Evolutionary conservation across 2,329 filamentous ascomycete genomes (phyloP), one percentile per base, ranked within the genome.

Genomic region (Aureobasidium sp.): DNA sequence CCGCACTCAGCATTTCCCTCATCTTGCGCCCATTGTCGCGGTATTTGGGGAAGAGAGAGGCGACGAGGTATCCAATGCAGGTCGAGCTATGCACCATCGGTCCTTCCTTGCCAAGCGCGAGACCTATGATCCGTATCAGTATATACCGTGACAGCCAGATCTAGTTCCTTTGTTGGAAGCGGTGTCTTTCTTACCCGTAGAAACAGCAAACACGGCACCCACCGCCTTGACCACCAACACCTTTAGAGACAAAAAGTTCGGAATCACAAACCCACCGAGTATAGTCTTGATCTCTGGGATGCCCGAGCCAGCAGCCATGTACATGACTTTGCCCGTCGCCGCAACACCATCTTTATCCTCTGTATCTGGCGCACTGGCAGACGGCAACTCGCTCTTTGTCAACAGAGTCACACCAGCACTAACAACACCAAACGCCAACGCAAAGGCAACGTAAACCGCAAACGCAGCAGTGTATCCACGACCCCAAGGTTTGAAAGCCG

Each of bases 201-300:
- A 77, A 1, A 86, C 83, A 0, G 82, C 82, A 65, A 85, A 84
- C 6, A 81, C 73, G 2, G 82, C 79, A 12, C 83, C 83, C n/a
- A 84, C 73, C 1, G 79, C 82, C 73, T 85, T 85, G 62, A 84
- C 78, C 15, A 80, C 55, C 3, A 86, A 72, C 7, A 83, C 81
- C 63, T 80, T 81, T 65, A 83, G 72, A 63, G 79, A 78, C 2
- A 86, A 75, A 64, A 84, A 83, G 49, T 80, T 75, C 0, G 82
- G 82, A 48, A 85, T 84, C 15, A 81, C 80, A 69, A 85, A 85
- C n/a, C 83, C 82, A 3, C 80, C 82, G 2, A 85, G 71, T 42
- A 85, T 82, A 1, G 82, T 84, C 70, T 85, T 85, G 73, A 85
- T 84, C 70, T 85, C 83, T 0, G 83, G 83, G 37, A 86, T 85